These are phyloP conservation scores for Senna tora DNA, from an alignment of 306 rosid species.

Conservation along the genomic window DNA sequence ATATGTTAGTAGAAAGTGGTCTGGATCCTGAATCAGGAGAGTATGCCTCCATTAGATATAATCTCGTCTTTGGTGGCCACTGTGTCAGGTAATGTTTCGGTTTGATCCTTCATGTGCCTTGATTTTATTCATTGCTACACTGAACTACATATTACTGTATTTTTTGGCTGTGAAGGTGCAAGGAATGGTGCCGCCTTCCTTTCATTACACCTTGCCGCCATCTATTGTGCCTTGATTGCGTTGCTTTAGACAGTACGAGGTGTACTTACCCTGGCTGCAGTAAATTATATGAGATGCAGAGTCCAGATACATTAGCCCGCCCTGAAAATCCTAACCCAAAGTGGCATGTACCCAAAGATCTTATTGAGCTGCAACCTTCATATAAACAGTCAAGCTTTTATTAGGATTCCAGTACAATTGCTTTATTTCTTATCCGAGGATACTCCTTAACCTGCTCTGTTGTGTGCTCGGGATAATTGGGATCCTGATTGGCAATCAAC, in stretches of 20 bases:
- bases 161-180: constrained; percentile 54
- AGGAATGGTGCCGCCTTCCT: constrained; percentile 97
- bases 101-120: constrained; percentile 37
- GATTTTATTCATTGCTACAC: not conserved
- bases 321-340: constrained; percentile 95
- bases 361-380: constrained; percentile 95
- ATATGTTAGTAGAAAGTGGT: constrained; percentile 71
- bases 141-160: constrained; percentile 27
- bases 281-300: constrained; percentile 81
- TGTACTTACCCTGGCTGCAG: constrained; percentile 92
- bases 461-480: constrained; percentile 82
- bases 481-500: constrained; percentile 99
- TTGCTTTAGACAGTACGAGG: constrained; percentile 72
- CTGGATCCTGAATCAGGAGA: constrained; percentile 74
- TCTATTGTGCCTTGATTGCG: constrained; percentile 91
- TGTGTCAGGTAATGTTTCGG: constrained; percentile 71
- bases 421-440: not conserved
- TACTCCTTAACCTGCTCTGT: constrained; percentile 31
- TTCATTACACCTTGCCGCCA: constrained; percentile 91
- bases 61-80: constrained; percentile 71
- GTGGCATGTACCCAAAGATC: constrained; percentile 98
- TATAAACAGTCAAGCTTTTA: constrained; percentile 80
- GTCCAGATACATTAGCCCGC: constrained; percentile 77
- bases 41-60: constrained; percentile 66
- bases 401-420: constrained; percentile 29